Percentiles rank a stretch among this genome's conserved stretches.
phyloP scores from a whole-genome alignment of 2,329 filamentous ascomycete species.

The Teratosphaeria nubilosa region DNA sequence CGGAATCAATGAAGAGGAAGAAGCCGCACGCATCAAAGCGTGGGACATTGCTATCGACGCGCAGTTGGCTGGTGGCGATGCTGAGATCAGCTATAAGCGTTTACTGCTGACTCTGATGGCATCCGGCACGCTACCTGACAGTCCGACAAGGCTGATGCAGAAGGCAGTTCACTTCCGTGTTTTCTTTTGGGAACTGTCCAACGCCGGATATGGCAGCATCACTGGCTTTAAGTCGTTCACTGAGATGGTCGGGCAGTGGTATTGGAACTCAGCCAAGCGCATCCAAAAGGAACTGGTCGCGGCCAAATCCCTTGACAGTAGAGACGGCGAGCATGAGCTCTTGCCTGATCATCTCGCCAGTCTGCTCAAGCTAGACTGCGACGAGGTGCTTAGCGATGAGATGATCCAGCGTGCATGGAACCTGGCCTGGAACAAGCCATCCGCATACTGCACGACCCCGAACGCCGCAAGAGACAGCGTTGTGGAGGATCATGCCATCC shows the following conservation, averaged over 20 bases:
- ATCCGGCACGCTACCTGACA: conserved; percentile 75
- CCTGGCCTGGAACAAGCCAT: conserved; percentile 75
- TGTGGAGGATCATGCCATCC: conserved; percentile 73
- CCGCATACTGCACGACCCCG: conserved; percentile 53
- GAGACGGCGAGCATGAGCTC: conserved; percentile 48
- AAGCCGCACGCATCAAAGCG: conserved; percentile 75
- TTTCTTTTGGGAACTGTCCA: conserved; percentile 68
- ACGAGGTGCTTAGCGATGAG: conserved; percentile 66
- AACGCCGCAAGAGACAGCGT: conserved; percentile 72
- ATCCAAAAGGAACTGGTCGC: conserved; percentile 38
- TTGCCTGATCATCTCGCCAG: conserved; percentile 67
- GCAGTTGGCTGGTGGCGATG: conserved; percentile 81
- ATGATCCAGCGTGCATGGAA: conserved; percentile 83
- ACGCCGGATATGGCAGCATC: conserved; percentile 54
- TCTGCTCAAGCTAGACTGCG: conserved; percentile 68
- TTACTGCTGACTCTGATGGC: conserved; percentile 78
- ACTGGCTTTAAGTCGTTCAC: conserved; percentile 59
- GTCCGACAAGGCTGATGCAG: conserved; percentile 74
- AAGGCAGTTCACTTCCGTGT: conserved; percentile 88
- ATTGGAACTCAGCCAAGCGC: conserved; percentile 72
- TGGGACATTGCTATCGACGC: conserved; percentile 92
- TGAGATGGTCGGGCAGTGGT: conserved; percentile 60
- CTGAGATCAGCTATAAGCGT: conserved; percentile 79
- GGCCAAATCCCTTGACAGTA: conserved; percentile 10
- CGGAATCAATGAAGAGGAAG: conserved; percentile 73